Conservation (phyloP, 805 yeast genomes). For the Kodamaea nitidulidarum region DNA sequence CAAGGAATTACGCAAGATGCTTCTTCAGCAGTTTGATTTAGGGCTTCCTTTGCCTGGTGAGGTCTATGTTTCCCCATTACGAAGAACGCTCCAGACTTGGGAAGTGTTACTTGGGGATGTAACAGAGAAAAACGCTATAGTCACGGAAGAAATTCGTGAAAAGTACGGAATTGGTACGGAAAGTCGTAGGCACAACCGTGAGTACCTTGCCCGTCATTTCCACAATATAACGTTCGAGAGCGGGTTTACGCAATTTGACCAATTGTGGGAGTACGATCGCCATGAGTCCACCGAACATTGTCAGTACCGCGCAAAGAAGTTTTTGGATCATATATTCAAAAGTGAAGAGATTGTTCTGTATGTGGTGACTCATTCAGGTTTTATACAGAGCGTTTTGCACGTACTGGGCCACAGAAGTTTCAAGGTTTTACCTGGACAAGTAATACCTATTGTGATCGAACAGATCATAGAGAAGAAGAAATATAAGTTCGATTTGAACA, state of each 20-base stretch:
- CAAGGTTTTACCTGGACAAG: conserved; percentile 23
- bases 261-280: conserved; percentile 18
- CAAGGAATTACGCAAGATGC: conserved; percentile 7
- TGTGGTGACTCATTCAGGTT: conserved; percentile 28
- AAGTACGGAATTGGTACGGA: conserved; percentile 31
- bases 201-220: conserved; percentile 17
- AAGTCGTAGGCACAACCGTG: conserved; percentile 24
- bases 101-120: conserved; percentile 20
- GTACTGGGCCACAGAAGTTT: conserved; percentile 23
- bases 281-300: conserved; percentile 27
- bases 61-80: conserved; percentile 28
- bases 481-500: conserved; percentile 4
- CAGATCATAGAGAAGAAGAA: conserved; percentile 3
- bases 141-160: conserved; percentile 29
- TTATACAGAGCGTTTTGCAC: conserved; percentile 23
- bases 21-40: background rate
- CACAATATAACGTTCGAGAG: conserved; percentile 23
- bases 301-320: conserved; percentile 21
- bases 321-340: conserved; percentile 26
- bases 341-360: conserved; percentile 21
- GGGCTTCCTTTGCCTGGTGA: conserved; percentile 23
- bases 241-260: conserved; percentile 23
- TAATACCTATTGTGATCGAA: conserved; percentile 26
- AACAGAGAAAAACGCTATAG: conserved; percentile 14
- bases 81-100: conserved; percentile 30